Evolutionary conservation across 306 rosid species (phyloP), one percentile per base, ranked within the genome.

Genomic region (Spatholobus suberectus): DNA sequence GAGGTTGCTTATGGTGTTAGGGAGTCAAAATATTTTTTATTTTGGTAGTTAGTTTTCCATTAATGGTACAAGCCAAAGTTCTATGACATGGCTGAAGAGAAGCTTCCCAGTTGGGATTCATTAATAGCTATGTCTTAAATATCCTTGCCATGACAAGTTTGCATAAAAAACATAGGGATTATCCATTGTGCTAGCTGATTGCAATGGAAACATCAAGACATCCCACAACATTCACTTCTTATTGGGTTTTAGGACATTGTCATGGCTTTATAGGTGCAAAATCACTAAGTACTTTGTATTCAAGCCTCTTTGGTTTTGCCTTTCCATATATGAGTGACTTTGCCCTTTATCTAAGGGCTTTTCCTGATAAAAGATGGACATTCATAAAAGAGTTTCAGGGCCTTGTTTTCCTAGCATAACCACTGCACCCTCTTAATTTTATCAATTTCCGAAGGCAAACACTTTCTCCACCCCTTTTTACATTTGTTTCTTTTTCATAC

Each of bases 11-110:
- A 85, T 0, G 38, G 78, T 38, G 23, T 49, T 41, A 87, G 83
- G 80, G 90, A 87, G 15, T 75, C 84, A 0, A 92, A 92, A 2
- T 72, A 88, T 27, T 85, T 89, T 51, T 87, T 90, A n/a, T n/a
- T 79, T 89, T 5, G 79, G 94, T 21, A 87, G 79, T 81, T 94
- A 93, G 94, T 90, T 92, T 85, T 85, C 91, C 57, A 54, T 80
- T 21, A 92, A 94, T 26, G 87, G 85, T 23, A 5, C 87, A 2
- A 82, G 90, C 85, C 86, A 85, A 21, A 86, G 91, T 2, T 87
- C 96, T 6, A 88, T 83, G 81, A 94, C 96, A 35, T 92, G 97
- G 98, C 97, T 0, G 94, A 91, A 69, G 98, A 94, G 89, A 89
- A 91, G 76, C 96, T 92, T 76, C 92, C 96, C 10, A 41, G 37